Evolutionary conservation across 78 protist genomes (phyloP), one percentile per base, ranked within the genome.

Genomic region (Dictyostelium purpureum): DNA sequence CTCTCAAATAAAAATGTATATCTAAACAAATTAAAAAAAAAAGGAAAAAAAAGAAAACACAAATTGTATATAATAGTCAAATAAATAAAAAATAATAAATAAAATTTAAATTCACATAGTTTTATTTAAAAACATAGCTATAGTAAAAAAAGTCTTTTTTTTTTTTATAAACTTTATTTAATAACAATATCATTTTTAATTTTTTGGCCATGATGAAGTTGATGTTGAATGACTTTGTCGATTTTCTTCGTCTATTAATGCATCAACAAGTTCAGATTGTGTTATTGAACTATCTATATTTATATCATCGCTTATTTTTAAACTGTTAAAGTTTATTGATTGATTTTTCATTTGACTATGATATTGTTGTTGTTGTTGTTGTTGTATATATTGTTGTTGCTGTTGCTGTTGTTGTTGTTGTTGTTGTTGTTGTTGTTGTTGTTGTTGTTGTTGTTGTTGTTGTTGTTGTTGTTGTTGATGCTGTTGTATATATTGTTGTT

Each of bases 221-320:
- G 74, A 6, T 42, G 6, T 43, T 42, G 52, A n/a, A n/a, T n/a
- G n/a, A n/a, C n/a, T n/a, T 10, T 70, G 57, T 43, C 31, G 21
- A 37, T 66, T 49, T 12, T 66, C 75, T 21, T 66, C 75, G 21
- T 71, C 78, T 19, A 71, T 71, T 71, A 71, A 71, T n/a, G 78
- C 78, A 28, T 71, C 78, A 10, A 71, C 28, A 11, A 71, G 43
- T 71, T 71, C 61, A n/a, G 78, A 71, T 71, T 71, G 78, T 35
- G 78, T 71, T 33, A 71, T 71, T 26, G 78, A 43, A 4, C 69
- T 40, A 1, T 61, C 69, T 16, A 61, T 61, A 26, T 35, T 31
- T 7, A 56, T 24, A 56, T 31, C 33, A 24, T 56, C 19, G 65
- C 65, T 56, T 56, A 24, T 21, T 31, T 66, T 28, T 42, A 57